These are phyloP conservation scores for Volvox reticuliferus DNA, from an alignment of 139 green algal species.

Conservation along the genomic window DNA sequence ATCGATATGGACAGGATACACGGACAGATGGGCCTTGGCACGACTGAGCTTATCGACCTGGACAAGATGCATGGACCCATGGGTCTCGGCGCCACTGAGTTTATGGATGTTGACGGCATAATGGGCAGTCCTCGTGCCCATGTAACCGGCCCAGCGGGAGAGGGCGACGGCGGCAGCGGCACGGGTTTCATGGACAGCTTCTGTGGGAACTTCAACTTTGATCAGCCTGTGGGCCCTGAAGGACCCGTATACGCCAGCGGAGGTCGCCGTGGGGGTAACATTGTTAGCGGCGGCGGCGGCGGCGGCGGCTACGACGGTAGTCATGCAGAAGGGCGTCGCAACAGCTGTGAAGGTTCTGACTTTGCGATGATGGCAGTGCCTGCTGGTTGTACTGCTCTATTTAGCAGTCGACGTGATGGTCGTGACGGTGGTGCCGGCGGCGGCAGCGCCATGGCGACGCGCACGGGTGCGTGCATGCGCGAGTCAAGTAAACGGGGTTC, in stretches of 20 bases:
- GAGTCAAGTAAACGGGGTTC: no score
- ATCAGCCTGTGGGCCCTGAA: not conserved
- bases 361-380: no score
- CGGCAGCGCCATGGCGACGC: no score
- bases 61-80: not conserved
- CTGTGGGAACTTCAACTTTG: not conserved
- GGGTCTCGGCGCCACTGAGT: not conserved
- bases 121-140: no score
- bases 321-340: not conserved
- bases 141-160: no score
- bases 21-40: not conserved
- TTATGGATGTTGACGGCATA: slow-evolving; percentile 4
- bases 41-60: not conserved
- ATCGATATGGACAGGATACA: not conserved
- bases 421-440: no score
- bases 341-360: not conserved
- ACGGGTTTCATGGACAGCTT: not conserved
- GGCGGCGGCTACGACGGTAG: not conserved
- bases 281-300: not conserved
- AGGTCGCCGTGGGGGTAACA: not conserved
- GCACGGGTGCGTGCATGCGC: no score
- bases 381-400: no score
- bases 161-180: not conserved
- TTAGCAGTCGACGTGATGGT: no score
- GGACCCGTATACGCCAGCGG: not conserved